These are phyloP conservation scores for Ceratocystis variospora DNA, from an alignment of 2,329 filamentous ascomycete genomes.

Conservation along the genomic window DNA sequence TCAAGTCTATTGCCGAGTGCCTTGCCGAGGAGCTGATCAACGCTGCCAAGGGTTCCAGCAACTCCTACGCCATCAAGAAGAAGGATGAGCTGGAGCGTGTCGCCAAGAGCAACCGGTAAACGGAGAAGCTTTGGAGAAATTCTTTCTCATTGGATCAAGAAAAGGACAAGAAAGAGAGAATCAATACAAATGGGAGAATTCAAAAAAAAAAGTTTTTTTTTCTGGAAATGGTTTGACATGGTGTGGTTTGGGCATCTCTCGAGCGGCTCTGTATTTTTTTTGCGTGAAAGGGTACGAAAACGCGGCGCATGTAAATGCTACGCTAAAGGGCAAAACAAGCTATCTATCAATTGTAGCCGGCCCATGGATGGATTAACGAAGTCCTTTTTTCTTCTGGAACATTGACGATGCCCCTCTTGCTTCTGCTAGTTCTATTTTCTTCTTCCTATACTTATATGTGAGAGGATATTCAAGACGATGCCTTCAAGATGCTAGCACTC, in stretches of 20 bases:
- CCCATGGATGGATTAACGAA: conserved; percentile 18
- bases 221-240: conserved; percentile 29
- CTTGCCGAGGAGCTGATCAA: conserved; percentile 99
- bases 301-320: conserved; percentile 32
- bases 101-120: conserved; percentile 99
- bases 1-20: conserved; percentile 99
- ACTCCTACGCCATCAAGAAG: conserved; percentile 99
- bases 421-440: neutral
- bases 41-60: conserved; percentile 99
- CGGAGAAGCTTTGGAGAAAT: conserved; percentile 23
- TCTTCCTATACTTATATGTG: neutral
- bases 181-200: conserved; percentile 20
- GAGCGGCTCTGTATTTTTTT: conserved; percentile 34
- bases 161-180: conserved; percentile 21
- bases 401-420: neutral
- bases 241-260: conserved; percentile 34
- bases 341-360: conserved; percentile 28
- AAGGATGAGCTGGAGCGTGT: conserved; percentile 99
- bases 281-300: conserved; percentile 34
- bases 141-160: conserved; percentile 27
- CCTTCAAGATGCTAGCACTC: neutral
- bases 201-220: conserved; percentile 19
- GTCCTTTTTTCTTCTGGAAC: conserved; percentile 15
- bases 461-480: too few species aligned
- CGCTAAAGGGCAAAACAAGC: conserved; percentile 30